These are phyloP conservation scores for Marasmius sp. DNA, from an alignment of 1,284 basidiomycete species.

Conservation along the genomic window DNA sequence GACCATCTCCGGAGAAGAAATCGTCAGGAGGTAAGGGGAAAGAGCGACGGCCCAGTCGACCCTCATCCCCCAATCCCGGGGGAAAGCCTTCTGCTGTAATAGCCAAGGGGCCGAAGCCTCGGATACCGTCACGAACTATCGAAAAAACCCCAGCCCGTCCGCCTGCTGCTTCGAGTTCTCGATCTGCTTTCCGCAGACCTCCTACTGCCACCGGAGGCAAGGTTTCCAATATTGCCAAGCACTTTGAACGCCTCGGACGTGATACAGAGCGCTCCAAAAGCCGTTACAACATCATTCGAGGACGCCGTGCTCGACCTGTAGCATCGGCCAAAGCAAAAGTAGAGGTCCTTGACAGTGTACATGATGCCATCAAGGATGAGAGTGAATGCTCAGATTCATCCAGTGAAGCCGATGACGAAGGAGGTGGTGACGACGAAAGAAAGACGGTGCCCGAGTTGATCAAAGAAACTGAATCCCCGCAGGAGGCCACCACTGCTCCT, in stretches of 20 bases:
- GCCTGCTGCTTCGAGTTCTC: slow-evolving; percentile 38
- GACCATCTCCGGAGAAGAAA: slow-evolving; percentile 77
- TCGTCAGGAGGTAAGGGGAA: slow-evolving; percentile 39
- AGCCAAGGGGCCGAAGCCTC: slow-evolving; percentile 35
- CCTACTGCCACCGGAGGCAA: slow-evolving; percentile 51
- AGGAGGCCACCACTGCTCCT: slow-evolving; percentile 20
- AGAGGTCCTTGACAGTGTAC: slow-evolving; percentile 87
- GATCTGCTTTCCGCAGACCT: slow-evolving; percentile 54
- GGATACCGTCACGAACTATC: slow-evolving; percentile 43
- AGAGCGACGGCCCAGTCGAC: slow-evolving; percentile 38
- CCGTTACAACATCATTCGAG: slow-evolving; percentile 80
- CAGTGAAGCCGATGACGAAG: slow-evolving; percentile 89
- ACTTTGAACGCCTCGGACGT: slow-evolving; percentile 71
- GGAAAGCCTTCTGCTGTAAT: slow-evolving; percentile 15
- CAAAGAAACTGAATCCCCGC: slow-evolving; percentile 30
- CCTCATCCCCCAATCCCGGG: slow-evolving; percentile 40
- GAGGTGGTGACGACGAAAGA: slow-evolving; percentile 64
- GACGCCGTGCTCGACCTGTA: slow-evolving; percentile 90
- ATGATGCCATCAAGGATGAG: slow-evolving; percentile 90
- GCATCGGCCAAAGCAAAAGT: slow-evolving; percentile 88
- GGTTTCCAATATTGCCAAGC: slow-evolving; percentile 74
- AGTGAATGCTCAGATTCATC: slow-evolving; percentile 75
- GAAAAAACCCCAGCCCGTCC: slow-evolving; percentile 51
- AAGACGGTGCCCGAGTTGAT: slow-evolving; percentile 10
- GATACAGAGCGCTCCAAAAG: slow-evolving; percentile 69